These are phyloP conservation scores for Gonium pectorale DNA, from an alignment of 139 green algal genomes.

Conservation along the genomic window DNA sequence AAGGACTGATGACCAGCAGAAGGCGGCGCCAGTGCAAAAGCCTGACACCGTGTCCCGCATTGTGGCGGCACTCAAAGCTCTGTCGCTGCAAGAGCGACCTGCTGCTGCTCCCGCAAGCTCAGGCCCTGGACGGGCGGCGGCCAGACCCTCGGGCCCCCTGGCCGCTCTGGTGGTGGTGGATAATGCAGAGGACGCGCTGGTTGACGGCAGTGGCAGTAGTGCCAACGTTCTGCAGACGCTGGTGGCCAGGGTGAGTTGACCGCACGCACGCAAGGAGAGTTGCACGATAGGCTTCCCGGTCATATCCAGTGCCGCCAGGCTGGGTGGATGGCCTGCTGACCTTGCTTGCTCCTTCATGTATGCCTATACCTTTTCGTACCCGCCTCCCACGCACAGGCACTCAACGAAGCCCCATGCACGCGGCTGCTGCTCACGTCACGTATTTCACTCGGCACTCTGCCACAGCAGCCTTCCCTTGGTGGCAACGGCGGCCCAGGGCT, in stretches of 20 bases:
- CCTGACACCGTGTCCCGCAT: background rate
- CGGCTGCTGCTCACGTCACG: conserved; percentile 39
- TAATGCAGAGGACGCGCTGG: conserved; percentile 36
- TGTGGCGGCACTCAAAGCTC: background rate
- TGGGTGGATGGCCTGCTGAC: background rate
- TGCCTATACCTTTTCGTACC: background rate
- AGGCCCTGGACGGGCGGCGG: too few species aligned
- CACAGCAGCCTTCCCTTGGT: too few species aligned
- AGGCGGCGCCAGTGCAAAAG: too few species aligned
- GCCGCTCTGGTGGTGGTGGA: conserved; percentile 31
- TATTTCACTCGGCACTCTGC: background rate
- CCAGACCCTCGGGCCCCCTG: background rate
- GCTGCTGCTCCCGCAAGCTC: background rate
- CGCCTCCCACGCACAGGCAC: background rate
- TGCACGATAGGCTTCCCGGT: background rate
- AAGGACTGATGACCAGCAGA: too few species aligned
- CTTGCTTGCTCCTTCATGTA: background rate
- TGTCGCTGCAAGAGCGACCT: background rate
- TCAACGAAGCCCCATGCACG: background rate
- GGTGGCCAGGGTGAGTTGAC: conserved; percentile 3
- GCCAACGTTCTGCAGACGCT: background rate
- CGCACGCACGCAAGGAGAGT: too few species aligned
- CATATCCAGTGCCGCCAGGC: background rate
- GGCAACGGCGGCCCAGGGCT: too few species aligned
- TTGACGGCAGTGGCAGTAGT: background rate